Conservation (phyloP, 306 rosid species). For the Nissolia schottii region DNA sequence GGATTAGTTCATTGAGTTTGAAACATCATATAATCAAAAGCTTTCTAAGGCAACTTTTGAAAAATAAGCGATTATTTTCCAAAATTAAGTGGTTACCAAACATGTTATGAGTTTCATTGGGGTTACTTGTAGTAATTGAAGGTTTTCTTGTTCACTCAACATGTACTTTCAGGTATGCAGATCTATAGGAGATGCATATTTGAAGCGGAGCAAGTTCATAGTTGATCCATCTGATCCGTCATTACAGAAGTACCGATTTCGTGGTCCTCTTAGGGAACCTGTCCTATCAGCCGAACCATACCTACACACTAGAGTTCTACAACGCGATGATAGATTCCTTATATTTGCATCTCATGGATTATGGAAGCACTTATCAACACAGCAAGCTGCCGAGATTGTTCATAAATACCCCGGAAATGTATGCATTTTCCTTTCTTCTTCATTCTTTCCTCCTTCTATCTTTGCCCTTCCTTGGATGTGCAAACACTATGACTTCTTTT, state of each 20-base stretch:
- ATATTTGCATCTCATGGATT: not conserved
- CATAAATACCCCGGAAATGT: constrained; percentile 45
- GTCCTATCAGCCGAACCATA: not conserved
- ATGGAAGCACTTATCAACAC: constrained; percentile 32
- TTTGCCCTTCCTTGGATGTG: not conserved
- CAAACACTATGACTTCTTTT: not conserved
- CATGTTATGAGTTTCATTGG: no score
- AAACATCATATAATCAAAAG: no score
- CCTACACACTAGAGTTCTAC: not conserved
- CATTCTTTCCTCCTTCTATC: not conserved
- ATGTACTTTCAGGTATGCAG: not conserved
- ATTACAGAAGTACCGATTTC: not conserved
- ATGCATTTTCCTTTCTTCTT: not conserved
- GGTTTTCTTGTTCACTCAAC: no score
- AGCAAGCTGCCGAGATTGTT: constrained; percentile 58
- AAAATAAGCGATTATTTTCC: no score
- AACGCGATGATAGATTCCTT: not conserved
- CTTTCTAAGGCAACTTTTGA: no score
- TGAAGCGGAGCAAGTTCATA: not conserved
- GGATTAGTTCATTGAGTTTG: no score
- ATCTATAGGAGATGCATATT: not conserved
- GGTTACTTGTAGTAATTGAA: no score
- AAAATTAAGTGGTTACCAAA: no score
- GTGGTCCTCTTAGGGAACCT: not conserved
- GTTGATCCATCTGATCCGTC: not conserved